Conservation (phyloP, 208 protist genomes). For the Trypanosoma boissoni region DNA sequence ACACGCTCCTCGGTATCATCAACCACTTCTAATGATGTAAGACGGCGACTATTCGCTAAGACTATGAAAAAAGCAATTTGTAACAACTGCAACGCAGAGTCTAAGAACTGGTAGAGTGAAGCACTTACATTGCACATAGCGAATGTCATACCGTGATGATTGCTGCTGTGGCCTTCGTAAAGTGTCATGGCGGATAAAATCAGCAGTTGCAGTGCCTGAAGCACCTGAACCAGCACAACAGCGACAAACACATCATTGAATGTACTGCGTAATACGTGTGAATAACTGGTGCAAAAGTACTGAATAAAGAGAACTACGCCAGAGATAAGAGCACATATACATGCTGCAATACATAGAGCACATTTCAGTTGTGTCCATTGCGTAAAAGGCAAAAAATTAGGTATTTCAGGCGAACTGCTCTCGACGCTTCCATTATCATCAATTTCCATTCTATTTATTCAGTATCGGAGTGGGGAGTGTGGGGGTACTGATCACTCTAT, state of each 20-base stretch:
- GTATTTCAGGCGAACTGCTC: no score
- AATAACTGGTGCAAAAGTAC: constrained; percentile 16
- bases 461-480: no score
- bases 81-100: constrained; percentile 4
- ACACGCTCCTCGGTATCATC: constrained; percentile 3
- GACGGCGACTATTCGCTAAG: constrained; percentile 13
- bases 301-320: constrained; percentile 1
- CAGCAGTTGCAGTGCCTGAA: constrained; percentile 19
- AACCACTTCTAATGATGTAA: constrained; percentile 8
- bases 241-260: constrained; percentile 24
- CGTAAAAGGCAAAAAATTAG: not conserved
- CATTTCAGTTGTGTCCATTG: not conserved
- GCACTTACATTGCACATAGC: constrained; percentile 20
- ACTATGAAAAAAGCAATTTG: constrained; percentile 18
- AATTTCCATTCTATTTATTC: no score
- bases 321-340: not conserved
- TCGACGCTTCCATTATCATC: no score
- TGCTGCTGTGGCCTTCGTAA: not conserved
- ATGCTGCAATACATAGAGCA: constrained; percentile 10
- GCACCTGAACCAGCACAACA: constrained; percentile 15
- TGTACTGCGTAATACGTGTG: constrained; percentile 13
- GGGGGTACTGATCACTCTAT: no score
- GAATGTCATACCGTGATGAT: constrained; percentile 14
- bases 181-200: constrained; percentile 15
- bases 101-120: constrained; percentile 18